Base-by-base conservation (phyloP, 2,329 filamentous ascomycete species). In the Fusarium newnesense region DNA sequence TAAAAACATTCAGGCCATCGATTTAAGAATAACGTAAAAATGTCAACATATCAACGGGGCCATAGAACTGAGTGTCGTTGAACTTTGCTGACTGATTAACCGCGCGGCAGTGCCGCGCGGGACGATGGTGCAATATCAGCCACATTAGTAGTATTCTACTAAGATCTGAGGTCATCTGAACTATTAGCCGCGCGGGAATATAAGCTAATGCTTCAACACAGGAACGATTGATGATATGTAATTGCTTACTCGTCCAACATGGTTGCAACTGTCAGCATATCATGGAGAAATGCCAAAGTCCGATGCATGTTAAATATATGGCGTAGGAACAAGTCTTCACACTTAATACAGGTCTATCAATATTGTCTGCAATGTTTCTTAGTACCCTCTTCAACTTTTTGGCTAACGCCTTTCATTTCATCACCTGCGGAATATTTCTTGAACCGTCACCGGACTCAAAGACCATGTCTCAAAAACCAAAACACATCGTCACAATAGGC, bases 311-410 rank as follows among this genome's bases (percentile, higher is more conserved):
- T 39, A 52, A 40, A 40, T 26, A 40, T 11, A 12, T n/a, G 26
- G 18, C 34, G 21, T 26, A 4, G 8, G 12, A 36, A 1, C 15
- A 1, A 34, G 10, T 6, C 19, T 9, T 9, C 21, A 13, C 3
- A 4, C 28, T 34, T 2, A 5, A 0, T 7, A 1, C 1, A 13
- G 5, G 1, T 21, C 4, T 4, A 1, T 7, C 3, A 18, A 21
- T 8, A 18, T 3, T 15, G 2, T 5, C 19, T 9, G 7, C 10
- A 4, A 57, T 61, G 59, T 30, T n/a, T 44, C 21, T 57, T 4
- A 30, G 4, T 24, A 7, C 16, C 4, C 7, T 43, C 1, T 9
- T 61, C 2, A 21, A 30, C 9, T 37, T 24, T 5, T 7, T 61
- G 21, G 24, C 59, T 6, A 37, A 4, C 3, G 39, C 26, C 15